Evolutionary conservation across 2,329 filamentous ascomycete species (phyloP).

Genomic region (Calonectria pteridis): DNA sequence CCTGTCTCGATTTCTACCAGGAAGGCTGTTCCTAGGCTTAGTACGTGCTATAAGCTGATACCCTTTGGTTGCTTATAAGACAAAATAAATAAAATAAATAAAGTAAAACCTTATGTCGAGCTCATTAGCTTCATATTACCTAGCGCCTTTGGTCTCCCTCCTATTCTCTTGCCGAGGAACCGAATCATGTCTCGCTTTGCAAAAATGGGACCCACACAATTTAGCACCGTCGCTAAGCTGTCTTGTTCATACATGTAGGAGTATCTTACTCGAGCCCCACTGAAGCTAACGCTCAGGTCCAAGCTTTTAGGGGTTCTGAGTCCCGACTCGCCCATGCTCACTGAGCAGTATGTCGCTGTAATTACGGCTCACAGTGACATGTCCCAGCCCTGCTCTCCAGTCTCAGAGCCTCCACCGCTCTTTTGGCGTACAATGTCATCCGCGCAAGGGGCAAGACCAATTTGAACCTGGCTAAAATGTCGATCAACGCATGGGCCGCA

Average conservation of each 20-base stretch:
- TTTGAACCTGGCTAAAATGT: not conserved
- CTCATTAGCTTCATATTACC: not conserved
- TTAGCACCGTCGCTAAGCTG: not conserved
- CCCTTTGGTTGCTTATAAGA: too few species aligned
- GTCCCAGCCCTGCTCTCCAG: not conserved
- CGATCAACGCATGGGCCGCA: not conserved
- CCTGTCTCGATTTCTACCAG: too few species aligned
- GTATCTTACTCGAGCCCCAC: not conserved
- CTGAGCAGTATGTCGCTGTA: not conserved
- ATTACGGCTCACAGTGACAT: not conserved
- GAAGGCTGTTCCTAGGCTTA: too few species aligned
- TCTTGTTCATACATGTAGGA: not conserved
- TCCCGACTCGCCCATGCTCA: not conserved
- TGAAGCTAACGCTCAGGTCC: not conserved
- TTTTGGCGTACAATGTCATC: not conserved
- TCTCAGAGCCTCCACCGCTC: not conserved
- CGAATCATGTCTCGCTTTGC: not conserved
- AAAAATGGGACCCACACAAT: not conserved
- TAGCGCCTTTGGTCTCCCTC: not conserved
- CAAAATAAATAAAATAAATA: too few species aligned
- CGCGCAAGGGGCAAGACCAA: not conserved
- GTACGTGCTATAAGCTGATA: too few species aligned
- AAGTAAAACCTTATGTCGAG: too few species aligned
- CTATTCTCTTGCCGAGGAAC: not conserved
- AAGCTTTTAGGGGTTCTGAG: not conserved